phyloP scores from a whole-genome alignment of 768 basidiomycete genomes.

The Agrocybe pediades region DNA sequence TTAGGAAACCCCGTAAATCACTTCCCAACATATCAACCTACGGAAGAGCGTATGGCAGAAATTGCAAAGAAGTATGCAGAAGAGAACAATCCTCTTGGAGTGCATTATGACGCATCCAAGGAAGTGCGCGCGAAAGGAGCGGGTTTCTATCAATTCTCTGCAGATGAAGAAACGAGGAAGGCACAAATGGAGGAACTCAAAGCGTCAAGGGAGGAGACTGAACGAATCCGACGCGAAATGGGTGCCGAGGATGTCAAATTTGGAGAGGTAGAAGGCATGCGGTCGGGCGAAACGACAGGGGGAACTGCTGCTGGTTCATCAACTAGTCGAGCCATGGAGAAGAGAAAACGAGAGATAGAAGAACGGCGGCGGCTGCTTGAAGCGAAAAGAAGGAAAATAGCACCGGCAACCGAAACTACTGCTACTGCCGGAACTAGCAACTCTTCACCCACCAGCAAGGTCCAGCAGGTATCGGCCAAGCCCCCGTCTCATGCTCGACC shows the following conservation, averaged over 20 bases:
- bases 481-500: not conserved
- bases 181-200: conserved; percentile 85
- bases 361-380: conserved; percentile 63
- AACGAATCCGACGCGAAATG: conserved; percentile 54
- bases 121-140: conserved; percentile 92
- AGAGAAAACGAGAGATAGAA: conserved; percentile 74
- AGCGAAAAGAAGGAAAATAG: conserved; percentile 63
- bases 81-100: conserved; percentile 66
- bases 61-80: conserved; percentile 74
- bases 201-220: conserved; percentile 69
- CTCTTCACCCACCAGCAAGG: too few species aligned
- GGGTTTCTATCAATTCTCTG: conserved; percentile 90
- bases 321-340: conserved; percentile 65
- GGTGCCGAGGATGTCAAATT: conserved; percentile 63
- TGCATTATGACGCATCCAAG: conserved; percentile 79
- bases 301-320: conserved; percentile 9
- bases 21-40: conserved; percentile 88
- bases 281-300: conserved; percentile 30
- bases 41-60: conserved; percentile 75
- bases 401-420: too few species aligned
- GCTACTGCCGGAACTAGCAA: conserved; percentile 1
- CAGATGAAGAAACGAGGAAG: conserved; percentile 76
- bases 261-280: conserved; percentile 83
- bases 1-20: conserved; percentile 80
- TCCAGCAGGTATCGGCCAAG: too few species aligned